These are phyloP conservation scores for Nicotiana knightiana DNA, from an alignment of 257 asterid species.

Conservation along the genomic window DNA sequence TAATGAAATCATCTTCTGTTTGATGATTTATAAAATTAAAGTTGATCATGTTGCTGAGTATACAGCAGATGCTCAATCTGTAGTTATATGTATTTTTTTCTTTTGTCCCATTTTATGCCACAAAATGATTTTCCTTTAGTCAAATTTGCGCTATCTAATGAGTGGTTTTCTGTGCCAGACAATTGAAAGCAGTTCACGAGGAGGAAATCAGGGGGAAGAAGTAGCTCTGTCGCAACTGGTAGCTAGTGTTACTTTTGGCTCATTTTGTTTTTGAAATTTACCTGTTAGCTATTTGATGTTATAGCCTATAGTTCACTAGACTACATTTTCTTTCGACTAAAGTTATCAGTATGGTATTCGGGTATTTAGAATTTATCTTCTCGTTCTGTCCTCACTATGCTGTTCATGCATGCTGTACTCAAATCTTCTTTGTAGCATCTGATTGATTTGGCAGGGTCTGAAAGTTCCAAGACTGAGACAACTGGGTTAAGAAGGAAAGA, in stretches of 20 bases:
- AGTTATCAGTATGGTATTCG: not conserved
- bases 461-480: slow-evolving; percentile 80
- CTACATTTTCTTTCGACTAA: not conserved
- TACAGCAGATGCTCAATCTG: not conserved
- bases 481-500: slow-evolving; percentile 76
- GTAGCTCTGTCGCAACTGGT: slow-evolving; percentile 68
- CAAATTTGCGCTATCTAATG: not conserved
- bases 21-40: not conserved
- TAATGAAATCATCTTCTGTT: not conserved
- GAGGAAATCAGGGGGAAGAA: slow-evolving; percentile 59
- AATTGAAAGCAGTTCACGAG: slow-evolving; percentile 61
- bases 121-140: not conserved
- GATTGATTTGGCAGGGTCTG: slow-evolving; percentile 91
- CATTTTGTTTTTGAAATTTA: not conserved
- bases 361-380: not conserved
- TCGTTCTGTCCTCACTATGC: not conserved
- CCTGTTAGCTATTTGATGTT: slow-evolving; percentile 1
- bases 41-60: not conserved
- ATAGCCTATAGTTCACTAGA: not conserved
- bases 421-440: slow-evolving; percentile 66
- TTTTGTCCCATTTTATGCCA: not conserved
- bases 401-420: slow-evolving; percentile 29
- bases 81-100: not conserved
- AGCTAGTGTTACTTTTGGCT: slow-evolving; percentile 22
- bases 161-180: slow-evolving; percentile 44